These are phyloP conservation scores for Schizosaccharomyces versatilis DNA, from an alignment of 1,139 yeast genomes.

Conservation along the genomic window DNA sequence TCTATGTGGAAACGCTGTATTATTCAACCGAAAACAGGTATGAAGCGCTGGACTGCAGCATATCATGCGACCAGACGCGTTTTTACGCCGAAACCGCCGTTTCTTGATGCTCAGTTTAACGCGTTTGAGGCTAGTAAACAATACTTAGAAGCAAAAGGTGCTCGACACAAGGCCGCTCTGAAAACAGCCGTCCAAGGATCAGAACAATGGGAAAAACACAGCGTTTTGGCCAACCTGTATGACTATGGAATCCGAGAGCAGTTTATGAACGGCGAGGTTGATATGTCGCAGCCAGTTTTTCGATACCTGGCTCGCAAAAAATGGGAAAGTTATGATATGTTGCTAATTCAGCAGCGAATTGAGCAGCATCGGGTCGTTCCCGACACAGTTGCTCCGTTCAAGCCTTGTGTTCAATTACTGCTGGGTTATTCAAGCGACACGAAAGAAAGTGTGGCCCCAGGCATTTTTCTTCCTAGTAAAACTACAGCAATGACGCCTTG, in stretches of 20 bases:
- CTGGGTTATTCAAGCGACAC: constrained; percentile 29
- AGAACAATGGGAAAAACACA: neutral
- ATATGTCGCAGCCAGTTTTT: constrained; percentile 57
- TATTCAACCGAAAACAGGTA: too few species aligned
- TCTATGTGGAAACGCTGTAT: too few species aligned
- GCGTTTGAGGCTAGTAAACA: too few species aligned
- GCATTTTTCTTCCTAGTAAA: constrained; percentile 46
- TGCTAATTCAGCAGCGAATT: constrained; percentile 67
- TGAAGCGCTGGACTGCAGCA: too few species aligned
- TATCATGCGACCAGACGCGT: too few species aligned
- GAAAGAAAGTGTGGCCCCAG: constrained; percentile 39
- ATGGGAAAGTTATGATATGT: constrained; percentile 50
- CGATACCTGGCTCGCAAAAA: constrained; percentile 42
- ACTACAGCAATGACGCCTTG: constrained; percentile 57
- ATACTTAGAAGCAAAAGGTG: too few species aligned
- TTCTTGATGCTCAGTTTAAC: too few species aligned
- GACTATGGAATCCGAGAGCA: constrained; percentile 13
- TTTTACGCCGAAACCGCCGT: too few species aligned
- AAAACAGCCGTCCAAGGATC: too few species aligned
- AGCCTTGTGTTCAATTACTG: constrained; percentile 58
- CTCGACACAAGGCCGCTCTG: too few species aligned
- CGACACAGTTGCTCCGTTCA: constrained; percentile 74
- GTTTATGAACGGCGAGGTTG: constrained; percentile 22
- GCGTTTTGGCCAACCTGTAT: constrained; percentile 12
- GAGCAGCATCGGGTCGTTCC: constrained; percentile 76